phyloP scores from a whole-genome alignment of 202 grass and related monocot species.

The Brachypodium distachyon region DNA sequence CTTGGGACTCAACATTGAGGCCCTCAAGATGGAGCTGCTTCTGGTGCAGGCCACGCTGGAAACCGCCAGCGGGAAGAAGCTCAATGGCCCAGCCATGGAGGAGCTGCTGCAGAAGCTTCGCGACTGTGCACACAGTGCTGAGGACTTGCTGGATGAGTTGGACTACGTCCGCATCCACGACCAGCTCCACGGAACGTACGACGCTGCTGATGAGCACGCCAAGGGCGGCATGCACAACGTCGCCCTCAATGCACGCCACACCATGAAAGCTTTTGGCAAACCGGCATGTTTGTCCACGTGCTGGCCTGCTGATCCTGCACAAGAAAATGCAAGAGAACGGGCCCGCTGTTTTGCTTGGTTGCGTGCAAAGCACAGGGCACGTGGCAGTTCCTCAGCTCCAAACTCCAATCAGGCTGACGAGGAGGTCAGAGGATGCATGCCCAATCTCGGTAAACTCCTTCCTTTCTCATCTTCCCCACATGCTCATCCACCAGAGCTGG shows the following conservation, averaged over 20 bases:
- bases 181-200: too few species aligned
- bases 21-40: too few species aligned
- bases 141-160: neutral
- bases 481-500: too few species aligned
- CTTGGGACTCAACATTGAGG: too few species aligned
- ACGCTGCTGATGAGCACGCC: neutral
- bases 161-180: neutral
- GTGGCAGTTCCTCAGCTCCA: neutral
- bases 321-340: neutral
- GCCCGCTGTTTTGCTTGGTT: neutral
- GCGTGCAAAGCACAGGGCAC: neutral
- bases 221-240: neutral
- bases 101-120: too few species aligned
- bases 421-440: too few species aligned
- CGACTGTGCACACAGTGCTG: too few species aligned
- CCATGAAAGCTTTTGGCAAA: too few species aligned
- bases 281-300: neutral
- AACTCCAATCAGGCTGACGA: too few species aligned
- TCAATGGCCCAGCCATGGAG: too few species aligned
- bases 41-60: too few species aligned
- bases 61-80: too few species aligned
- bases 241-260: neutral
- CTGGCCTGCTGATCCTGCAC: neutral
- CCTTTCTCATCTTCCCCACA: neutral
- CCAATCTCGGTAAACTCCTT: neutral